A percentile compares a stretch with the other conserved stretches of the same genome.
Evolutionary conservation across 179 eudicot species (phyloP).

Genomic region (Patellifolia procumbens): DNA sequence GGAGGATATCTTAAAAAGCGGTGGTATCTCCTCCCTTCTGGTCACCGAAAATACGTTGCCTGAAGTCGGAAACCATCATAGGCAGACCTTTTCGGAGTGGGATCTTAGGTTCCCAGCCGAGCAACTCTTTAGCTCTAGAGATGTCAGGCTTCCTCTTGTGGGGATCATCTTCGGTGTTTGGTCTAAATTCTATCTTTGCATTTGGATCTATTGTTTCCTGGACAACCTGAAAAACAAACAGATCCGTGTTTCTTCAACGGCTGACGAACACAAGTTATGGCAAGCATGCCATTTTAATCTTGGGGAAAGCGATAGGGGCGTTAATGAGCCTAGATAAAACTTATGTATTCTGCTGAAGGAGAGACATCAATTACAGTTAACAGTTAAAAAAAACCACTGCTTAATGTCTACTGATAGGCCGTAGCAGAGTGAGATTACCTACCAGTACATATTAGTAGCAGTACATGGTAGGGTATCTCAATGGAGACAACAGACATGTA

Average conservation of each 20-base stretch:
- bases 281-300: no score
- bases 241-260: not conserved
- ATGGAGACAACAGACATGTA: not conserved
- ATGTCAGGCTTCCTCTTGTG: slow-evolving; percentile 78
- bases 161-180: slow-evolving; percentile 73
- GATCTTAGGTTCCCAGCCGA: slow-evolving; percentile 69
- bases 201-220: slow-evolving; percentile 70
- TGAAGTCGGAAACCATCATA: slow-evolving; percentile 63
- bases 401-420: not conserved
- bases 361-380: not conserved
- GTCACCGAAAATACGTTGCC: slow-evolving; percentile 68
- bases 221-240: slow-evolving; percentile 44
- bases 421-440: not conserved
- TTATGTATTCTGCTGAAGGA: no score
- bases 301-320: no score
- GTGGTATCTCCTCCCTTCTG: slow-evolving; percentile 42
- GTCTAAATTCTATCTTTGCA: slow-evolving; percentile 64
- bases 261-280: no score
- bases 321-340: no score
- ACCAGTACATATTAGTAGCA: not conserved
- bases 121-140: slow-evolving; percentile 54
- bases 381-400: not conserved
- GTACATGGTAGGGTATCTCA: not conserved
- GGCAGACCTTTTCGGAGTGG: slow-evolving; percentile 62
- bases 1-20: slow-evolving; percentile 11